Evolutionary conservation across 257 asterid species (phyloP).

Genomic region (Oldenlandia corymbosa): DNA sequence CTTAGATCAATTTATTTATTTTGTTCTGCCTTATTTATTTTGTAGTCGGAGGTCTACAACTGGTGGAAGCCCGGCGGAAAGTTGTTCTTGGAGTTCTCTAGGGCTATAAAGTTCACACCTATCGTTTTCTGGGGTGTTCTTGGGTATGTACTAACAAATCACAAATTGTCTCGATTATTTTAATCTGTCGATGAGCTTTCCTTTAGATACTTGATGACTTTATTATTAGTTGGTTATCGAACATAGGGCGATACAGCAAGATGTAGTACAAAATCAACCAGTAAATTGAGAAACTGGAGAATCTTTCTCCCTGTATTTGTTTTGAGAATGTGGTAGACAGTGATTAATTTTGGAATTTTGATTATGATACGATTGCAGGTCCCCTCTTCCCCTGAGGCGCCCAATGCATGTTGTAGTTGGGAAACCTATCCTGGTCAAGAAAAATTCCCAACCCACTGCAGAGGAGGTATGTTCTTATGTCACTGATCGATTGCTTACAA

Average conservation of each 20-base stretch:
- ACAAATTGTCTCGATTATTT: conserved; percentile 1
- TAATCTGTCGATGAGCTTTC: not conserved
- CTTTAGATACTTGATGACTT: not conserved
- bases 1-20: too few species aligned
- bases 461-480: conserved; percentile 55
- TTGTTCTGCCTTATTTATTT: conserved; percentile 19
- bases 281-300: not conserved
- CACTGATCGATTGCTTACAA: not conserved
- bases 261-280: not conserved
- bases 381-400: conserved; percentile 72
- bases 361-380: conserved; percentile 36
- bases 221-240: not conserved
- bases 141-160: conserved; percentile 49
- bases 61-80: conserved; percentile 95
- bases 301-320: not conserved
- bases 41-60: conserved; percentile 69
- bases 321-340: not conserved
- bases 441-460: conserved; percentile 60
- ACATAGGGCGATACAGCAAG: not conserved
- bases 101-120: conserved; percentile 84
- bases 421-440: conserved; percentile 59
- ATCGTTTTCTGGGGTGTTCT: conserved; percentile 81
- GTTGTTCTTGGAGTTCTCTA: conserved; percentile 51
- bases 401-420: conserved; percentile 97
- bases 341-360: not conserved